phyloP scores from a whole-genome alignment of 1,139 yeast genomes.

The Candida albicans region DNA sequence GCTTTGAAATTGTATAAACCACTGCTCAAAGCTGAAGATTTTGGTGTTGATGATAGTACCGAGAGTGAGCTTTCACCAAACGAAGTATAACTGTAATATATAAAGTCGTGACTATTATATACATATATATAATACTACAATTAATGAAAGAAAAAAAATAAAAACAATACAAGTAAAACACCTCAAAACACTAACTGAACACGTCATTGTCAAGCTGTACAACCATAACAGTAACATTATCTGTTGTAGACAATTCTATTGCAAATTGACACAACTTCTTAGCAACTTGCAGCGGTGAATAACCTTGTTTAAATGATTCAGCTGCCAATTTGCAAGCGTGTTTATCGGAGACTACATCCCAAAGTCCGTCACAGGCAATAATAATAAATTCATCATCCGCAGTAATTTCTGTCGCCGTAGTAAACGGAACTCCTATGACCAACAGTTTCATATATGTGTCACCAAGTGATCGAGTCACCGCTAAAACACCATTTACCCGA shows the following conservation, averaged over 20 bases:
- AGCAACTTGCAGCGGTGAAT: conserved; percentile 65
- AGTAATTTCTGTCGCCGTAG: conserved; percentile 79
- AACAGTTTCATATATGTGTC: conserved; percentile 88
- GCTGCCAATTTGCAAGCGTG: conserved; percentile 74
- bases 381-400: conserved; percentile 70
- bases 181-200: conserved; percentile 18
- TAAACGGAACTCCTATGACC: conserved; percentile 89
- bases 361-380: conserved; percentile 90
- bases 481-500: conserved; percentile 93
- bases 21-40: conserved; percentile 23
- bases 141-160: too few relatives aligned
- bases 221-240: conserved; percentile 92
- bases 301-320: conserved; percentile 31
- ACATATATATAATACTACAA: too few relatives aligned
- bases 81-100: conserved; percentile 4
- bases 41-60: conserved; percentile 8
- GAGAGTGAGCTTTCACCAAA: conserved; percentile 7
- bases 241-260: conserved; percentile 77
- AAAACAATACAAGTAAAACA: too few relatives aligned
- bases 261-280: conserved; percentile 72
- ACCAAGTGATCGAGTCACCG: conserved; percentile 94
- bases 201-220: conserved; percentile 56
- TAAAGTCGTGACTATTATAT: background rate
- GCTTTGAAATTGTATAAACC: conserved; percentile 50
- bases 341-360: conserved; percentile 89